Percentiles rank a stretch among this genome's conserved stretches.
Evolutionary conservation across 371 early-diverging fungal genomes (phyloP).

Genomic region (Rhizopus stolonifer): DNA sequence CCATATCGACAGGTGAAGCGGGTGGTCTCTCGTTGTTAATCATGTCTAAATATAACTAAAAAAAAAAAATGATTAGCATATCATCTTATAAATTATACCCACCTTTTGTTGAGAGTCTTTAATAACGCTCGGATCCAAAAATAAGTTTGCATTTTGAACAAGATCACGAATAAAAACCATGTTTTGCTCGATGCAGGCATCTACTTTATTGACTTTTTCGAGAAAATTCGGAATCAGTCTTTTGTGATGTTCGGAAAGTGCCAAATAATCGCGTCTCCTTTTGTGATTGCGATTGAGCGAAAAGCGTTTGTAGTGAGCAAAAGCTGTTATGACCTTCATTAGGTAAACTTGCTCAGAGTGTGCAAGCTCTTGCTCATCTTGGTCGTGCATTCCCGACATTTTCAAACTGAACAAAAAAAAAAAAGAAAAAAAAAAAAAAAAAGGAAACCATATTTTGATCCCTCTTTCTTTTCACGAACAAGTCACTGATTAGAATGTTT

Average conservation of each 20-base stretch:
- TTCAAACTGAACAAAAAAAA: not conserved
- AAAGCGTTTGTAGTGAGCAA: conserved; percentile 69
- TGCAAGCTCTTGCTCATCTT: conserved; percentile 13
- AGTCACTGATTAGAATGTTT: too few relatives aligned
- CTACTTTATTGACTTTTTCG: conserved; percentile 53
- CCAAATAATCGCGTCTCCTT: conserved; percentile 65
- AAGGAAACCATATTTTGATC: too few relatives aligned
- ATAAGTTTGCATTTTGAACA: conserved; percentile 38
- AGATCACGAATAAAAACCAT: conserved; percentile 46
- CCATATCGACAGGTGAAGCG: conserved; percentile 75
- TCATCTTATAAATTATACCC: not conserved
- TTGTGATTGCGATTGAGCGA: conserved; percentile 69
- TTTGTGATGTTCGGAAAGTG: conserved; percentile 68
- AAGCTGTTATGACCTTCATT: conserved; percentile 68
- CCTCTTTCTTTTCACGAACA: too few relatives aligned
- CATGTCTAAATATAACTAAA: not conserved
- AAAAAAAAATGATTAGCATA: not conserved
- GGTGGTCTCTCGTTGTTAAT: conserved; percentile 35
- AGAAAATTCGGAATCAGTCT: conserved; percentile 52
- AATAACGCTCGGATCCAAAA: conserved; percentile 37
- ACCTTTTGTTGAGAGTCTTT: conserved; percentile 1
- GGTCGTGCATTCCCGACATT: not conserved
- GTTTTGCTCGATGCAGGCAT: conserved; percentile 47
- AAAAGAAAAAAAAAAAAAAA: not conserved
- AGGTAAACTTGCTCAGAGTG: conserved; percentile 45